Evolutionary conservation across 2,329 filamentous ascomycete genomes (phyloP), one percentile per base, ranked within the genome.

Genomic region (Kalmusia sp.): DNA sequence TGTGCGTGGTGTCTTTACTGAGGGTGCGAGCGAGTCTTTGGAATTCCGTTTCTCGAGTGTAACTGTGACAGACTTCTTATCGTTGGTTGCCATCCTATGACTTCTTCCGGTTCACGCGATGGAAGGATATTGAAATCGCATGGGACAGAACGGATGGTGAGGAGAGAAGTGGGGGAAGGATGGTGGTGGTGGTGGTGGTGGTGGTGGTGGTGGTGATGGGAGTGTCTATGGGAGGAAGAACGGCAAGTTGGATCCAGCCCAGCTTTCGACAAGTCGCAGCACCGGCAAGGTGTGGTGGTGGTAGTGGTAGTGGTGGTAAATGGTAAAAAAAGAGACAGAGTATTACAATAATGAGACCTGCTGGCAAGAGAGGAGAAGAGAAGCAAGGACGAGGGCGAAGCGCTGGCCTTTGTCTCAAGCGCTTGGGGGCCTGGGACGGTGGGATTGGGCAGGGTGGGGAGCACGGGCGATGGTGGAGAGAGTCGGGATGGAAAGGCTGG

Each of bases 1-100:
- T 64, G 88, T 89, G 68, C 90, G 84, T 57, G 88, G 88, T 33
- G 84, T 80, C 77, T 89, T 90, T 59, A 81, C 67, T 44, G 78
- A 78, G 5, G 70, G 69, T 51, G 64, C 62, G 51, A 72, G 67
- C n/a, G 75, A 77, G 45, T 69, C 74, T 73, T 58, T 71, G 62
- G 65, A 75, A 61, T 55, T 73, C 67, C 75, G 73, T 65, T 73
- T 72, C 62, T 72, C 69, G 61, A 78, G 68, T 50, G 71, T 75
- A 55, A 78, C 69, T 64, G 70, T 69, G 54, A 69, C 62, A 59
- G 66, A 68, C 66, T 76, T 76, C 62, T 76, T 77, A 66, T 78
- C 69, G 72, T 74, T 77, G 68, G 77, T 72, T 62, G 79, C 76
- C 72, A 79, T 82, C 65, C 67, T 74, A 69, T 62, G 68, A 73